phyloP scores from a whole-genome alignment of 306 rosid species.

The Boehmeria nivea region DNA sequence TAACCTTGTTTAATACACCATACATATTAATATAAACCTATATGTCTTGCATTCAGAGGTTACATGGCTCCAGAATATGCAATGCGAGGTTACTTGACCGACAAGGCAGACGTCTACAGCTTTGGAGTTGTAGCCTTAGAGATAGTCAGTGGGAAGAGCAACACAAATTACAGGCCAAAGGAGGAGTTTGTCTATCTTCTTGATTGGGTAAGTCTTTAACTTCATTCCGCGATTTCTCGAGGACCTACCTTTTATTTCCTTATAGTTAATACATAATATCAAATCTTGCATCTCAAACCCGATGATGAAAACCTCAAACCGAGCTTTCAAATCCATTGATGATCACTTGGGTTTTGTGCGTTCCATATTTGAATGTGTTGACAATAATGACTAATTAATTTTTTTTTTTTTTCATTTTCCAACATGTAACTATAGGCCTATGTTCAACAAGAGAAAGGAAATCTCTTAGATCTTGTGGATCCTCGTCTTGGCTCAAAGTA shows the following conservation, averaged over 20 bases:
- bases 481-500: constrained; percentile 57
- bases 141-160: constrained; percentile 50
- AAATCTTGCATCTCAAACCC: too few species aligned
- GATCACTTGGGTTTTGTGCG: too few species aligned
- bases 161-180: constrained; percentile 40
- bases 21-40: too few species aligned
- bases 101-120: constrained; percentile 79
- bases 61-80: constrained; percentile 97
- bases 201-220: constrained; percentile 61
- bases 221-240: not conserved
- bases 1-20: too few species aligned
- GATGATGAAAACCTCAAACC: too few species aligned
- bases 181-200: constrained; percentile 82
- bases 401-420: constrained; percentile 9
- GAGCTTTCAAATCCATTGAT: too few species aligned
- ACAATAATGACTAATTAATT: too few species aligned
- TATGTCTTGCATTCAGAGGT: constrained; percentile 50
- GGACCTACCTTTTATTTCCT: not conserved
- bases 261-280: too few species aligned
- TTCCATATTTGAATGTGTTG: too few species aligned
- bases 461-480: constrained; percentile 76
- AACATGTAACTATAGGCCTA: constrained; percentile 51
- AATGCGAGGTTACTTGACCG: constrained; percentile 62
- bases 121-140: constrained; percentile 57
- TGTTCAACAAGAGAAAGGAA: constrained; percentile 91